Percentiles rank a stretch among this genome's conserved stretches.
phyloP scores from a whole-genome alignment of 768 basidiomycete species.

The Trametopsis cervina region DNA sequence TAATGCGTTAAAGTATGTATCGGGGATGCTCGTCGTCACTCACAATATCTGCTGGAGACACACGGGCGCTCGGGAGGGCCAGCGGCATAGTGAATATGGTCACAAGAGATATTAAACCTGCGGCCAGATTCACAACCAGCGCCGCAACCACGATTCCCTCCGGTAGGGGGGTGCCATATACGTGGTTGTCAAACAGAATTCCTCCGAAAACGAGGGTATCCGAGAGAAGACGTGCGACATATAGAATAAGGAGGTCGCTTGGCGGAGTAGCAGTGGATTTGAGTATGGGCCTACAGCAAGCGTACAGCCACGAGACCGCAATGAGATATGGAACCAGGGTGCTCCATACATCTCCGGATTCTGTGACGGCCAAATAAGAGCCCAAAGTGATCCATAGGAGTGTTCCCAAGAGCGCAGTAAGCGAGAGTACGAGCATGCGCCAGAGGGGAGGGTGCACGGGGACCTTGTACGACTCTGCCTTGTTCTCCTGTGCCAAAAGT shows the following conservation, averaged over 20 bases:
- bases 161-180: conserved; percentile 38
- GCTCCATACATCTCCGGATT: conserved; percentile 25
- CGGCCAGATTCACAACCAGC: conserved; percentile 37
- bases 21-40: conserved; percentile 19
- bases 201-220: conserved; percentile 47
- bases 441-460: conserved; percentile 39
- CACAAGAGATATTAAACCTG: conserved; percentile 34
- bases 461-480: conserved; percentile 2
- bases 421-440: conserved; percentile 51
- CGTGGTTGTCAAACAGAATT: conserved; percentile 41
- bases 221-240: conserved; percentile 38
- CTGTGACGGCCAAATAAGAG: conserved; percentile 41
- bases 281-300: conserved; percentile 45
- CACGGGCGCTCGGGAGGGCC: conserved; percentile 46
- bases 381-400: conserved; percentile 54
- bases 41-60: conserved; percentile 57
- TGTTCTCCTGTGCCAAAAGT: conserved; percentile 7
- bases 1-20: not conserved
- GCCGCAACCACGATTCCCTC: conserved; percentile 20
- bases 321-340: conserved; percentile 39
- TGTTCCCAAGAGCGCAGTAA: conserved; percentile 48
- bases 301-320: conserved; percentile 61
- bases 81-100: conserved; percentile 60
- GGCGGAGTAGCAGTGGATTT: conserved; percentile 52
- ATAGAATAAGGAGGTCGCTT: conserved; percentile 56